These are phyloP conservation scores for Gossypium laxum DNA, from an alignment of 441 rosid genomes.

Conservation along the genomic window DNA sequence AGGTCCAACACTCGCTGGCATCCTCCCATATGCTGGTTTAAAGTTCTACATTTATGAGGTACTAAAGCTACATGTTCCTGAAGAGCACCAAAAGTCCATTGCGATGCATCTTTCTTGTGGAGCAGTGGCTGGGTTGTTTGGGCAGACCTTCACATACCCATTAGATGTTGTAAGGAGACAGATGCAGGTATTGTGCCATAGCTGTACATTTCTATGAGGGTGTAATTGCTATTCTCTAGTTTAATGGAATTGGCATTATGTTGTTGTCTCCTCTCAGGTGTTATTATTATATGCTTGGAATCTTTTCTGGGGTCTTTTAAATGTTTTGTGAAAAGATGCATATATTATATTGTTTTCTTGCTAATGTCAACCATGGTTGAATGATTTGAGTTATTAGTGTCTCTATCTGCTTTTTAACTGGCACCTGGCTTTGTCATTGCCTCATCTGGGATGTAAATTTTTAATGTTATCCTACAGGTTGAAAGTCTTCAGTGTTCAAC, in stretches of 20 bases:
- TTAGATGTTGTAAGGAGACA: slow-evolving; percentile 91
- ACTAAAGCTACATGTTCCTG: slow-evolving; percentile 77
- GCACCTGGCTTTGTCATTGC: slow-evolving; percentile 2
- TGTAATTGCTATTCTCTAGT: background rate
- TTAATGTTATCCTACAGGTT: slow-evolving; percentile 38
- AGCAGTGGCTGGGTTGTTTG: slow-evolving; percentile 83
- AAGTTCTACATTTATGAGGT: slow-evolving; percentile 86
- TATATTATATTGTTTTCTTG: background rate
- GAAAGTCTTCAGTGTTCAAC: slow-evolving; percentile 50
- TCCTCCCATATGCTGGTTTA: slow-evolving; percentile 87
- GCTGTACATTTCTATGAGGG: background rate
- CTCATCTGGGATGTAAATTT: background rate
- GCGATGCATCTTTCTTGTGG: slow-evolving; percentile 84
- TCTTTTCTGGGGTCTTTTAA: background rate
- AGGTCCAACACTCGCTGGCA: slow-evolving; percentile 87
- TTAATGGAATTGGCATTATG: background rate
- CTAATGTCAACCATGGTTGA: background rate
- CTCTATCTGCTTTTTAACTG: background rate
- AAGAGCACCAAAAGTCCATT: slow-evolving; percentile 78
- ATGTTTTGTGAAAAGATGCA: background rate
- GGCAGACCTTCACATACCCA: slow-evolving; percentile 88
- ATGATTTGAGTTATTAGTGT: background rate
- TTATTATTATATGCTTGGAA: background rate
- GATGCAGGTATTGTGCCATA: slow-evolving; percentile 63
- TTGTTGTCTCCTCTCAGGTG: background rate